phyloP scores from a whole-genome alignment of 495 filamentous ascomycete genomes.

The Rusavskia elegans region DNA sequence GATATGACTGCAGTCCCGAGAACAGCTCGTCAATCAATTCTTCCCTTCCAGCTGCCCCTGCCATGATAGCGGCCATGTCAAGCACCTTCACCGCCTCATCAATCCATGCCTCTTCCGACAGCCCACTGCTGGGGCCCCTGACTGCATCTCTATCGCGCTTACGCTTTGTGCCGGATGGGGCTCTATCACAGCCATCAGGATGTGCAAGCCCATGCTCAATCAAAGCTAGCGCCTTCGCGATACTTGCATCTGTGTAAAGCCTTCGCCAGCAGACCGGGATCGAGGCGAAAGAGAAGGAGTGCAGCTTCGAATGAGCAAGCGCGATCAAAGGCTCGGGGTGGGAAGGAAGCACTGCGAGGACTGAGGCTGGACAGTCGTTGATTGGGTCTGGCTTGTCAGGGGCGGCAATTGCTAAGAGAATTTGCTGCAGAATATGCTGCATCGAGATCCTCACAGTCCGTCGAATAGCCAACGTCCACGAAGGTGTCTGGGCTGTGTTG shows the following conservation, averaged over 20 bases:
- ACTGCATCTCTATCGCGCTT: not conserved
- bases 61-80: slow-evolving; percentile 70
- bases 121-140: slow-evolving; percentile 1
- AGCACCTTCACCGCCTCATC: slow-evolving; percentile 41
- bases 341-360: slow-evolving; percentile 19
- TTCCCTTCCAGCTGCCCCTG: slow-evolving; percentile 54
- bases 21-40: slow-evolving; percentile 42
- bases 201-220: slow-evolving; percentile 13
- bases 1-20: not conserved
- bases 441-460: not conserved
- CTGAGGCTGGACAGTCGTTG: slow-evolving; percentile 20
- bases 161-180: not conserved
- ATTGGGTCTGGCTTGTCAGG: slow-evolving; percentile 23
- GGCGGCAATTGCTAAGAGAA: slow-evolving; percentile 7
- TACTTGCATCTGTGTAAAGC: slow-evolving; percentile 62
- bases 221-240: slow-evolving; percentile 39
- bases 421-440: not conserved
- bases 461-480: too few relatives aligned
- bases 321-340: slow-evolving; percentile 23
- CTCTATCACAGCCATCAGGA: not conserved
- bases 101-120: slow-evolving; percentile 16
- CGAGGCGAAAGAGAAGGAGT: slow-evolving; percentile 58
- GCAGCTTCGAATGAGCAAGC: slow-evolving; percentile 45
- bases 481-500: too few relatives aligned
- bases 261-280: slow-evolving; percentile 61